These are phyloP conservation scores for Xylaria sp. DNA, from an alignment of 2,329 filamentous ascomycete species.

Conservation along the genomic window DNA sequence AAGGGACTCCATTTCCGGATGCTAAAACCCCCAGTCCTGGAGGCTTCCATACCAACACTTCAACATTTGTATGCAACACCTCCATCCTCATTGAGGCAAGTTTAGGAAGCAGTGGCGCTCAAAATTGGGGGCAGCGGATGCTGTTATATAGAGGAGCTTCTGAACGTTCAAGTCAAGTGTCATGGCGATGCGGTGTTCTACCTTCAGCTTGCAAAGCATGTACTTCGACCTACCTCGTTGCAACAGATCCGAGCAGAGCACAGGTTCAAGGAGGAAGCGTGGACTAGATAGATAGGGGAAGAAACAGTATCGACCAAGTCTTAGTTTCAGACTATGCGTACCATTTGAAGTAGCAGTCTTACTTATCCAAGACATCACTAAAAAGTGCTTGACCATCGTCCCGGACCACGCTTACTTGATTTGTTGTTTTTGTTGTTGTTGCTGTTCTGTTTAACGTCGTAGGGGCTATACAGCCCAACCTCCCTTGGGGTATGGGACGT, in stretches of 20 bases:
- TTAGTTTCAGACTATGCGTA: constrained; percentile 7
- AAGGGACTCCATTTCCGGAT: not conserved
- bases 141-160: constrained; percentile 36
- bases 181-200: constrained; percentile 49
- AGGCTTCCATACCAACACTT: too few relatives aligned
- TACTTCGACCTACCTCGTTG: constrained; percentile 50
- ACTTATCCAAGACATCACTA: constrained; percentile 5
- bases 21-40: too few relatives aligned
- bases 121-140: constrained; percentile 39
- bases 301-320: not conserved
- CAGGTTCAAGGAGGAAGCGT: constrained; percentile 24
- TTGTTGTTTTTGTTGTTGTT: too few relatives aligned
- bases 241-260: constrained; percentile 49
- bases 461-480: too few relatives aligned
- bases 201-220: constrained; percentile 45
- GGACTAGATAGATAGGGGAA: constrained; percentile 5
- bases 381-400: constrained; percentile 10
- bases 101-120: constrained; percentile 46
- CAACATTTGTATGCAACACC: too few relatives aligned
- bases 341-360: constrained; percentile 7
- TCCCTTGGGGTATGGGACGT: too few relatives aligned
- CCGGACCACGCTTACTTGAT: too few relatives aligned
- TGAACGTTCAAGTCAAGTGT: constrained; percentile 48
- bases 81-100: constrained; percentile 40
- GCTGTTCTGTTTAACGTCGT: too few relatives aligned